phyloP scores from a whole-genome alignment of 768 basidiomycete species.

The Suillus lakei region DNA sequence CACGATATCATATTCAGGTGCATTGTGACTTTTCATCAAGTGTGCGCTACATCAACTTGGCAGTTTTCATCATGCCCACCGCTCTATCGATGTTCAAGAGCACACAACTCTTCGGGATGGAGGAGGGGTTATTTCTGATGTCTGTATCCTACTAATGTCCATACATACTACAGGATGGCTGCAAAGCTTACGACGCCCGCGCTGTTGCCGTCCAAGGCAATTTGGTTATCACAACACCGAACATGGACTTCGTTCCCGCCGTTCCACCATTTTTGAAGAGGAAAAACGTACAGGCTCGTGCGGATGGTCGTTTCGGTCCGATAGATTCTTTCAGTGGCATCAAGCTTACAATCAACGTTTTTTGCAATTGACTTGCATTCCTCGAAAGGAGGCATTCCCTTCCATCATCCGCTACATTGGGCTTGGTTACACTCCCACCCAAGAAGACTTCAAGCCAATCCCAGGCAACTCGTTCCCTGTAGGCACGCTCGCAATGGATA shows the following conservation, averaged over 20 bases:
- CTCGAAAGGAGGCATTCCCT: background rate
- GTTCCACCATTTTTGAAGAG: background rate
- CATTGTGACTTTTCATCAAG: no score
- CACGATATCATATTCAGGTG: no score
- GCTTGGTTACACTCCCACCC: constrained; percentile 6
- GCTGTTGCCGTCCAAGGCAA: no score
- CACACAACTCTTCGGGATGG: background rate
- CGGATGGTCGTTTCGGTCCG: background rate
- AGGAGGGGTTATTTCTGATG: background rate
- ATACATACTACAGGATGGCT: background rate
- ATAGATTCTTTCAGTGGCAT: no score
- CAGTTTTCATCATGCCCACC: background rate
- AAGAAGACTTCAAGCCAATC: background rate
- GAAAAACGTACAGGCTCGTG: background rate
- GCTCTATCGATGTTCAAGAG: background rate
- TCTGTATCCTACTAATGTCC: background rate
- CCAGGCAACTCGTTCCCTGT: background rate
- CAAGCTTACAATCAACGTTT: no score
- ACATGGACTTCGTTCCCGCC: background rate
- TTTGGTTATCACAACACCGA: background rate
- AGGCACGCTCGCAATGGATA: background rate
- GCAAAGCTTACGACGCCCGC: background rate
- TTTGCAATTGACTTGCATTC: background rate
- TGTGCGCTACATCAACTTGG: background rate
- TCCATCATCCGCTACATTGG: no score